Evolutionary conservation across 345 rosid genomes (phyloP), one percentile per base, ranked within the genome.

Genomic region (Salix udensis): DNA sequence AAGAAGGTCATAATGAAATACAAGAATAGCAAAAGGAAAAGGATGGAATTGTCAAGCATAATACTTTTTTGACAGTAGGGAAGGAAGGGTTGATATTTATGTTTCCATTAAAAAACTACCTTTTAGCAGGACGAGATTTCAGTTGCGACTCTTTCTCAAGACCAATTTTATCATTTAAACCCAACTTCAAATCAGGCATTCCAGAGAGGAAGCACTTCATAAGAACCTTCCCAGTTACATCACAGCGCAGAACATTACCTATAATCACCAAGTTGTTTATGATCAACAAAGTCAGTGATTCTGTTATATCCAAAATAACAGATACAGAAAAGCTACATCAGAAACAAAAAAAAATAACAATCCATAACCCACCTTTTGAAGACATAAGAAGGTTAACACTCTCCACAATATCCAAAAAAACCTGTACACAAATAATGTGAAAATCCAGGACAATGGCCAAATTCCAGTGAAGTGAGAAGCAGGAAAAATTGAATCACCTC

Each of bases 121-220:
- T 96, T 85, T 94, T 96, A 69, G 94, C 72, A 77, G 99, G 98
- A 61, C 98, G 97, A 28, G 96, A 91, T 83, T 96, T 96, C 82
- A 96, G 78, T 82, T 96, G 97, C 5, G 98, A 91, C 84, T 96
- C 99, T 82, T 95, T 95, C 87, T 95, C 98, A 31, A 95, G 97
- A 78, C 98, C 98, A 89, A 95, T 93, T 85, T 95, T 95, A 87
- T 93, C 98, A 84, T 95, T 95, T 82, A 96, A 90, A 18, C 98
- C 99, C 93, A 96, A 83, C 85, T 96, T 96, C 86, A 96, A 78
- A 88, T 96, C 99, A 83, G 98, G 99, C 99, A 96, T 96, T 87
- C 98, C 99, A 72, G 97, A 94, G 68, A 96, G 96, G 83, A 96
- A 94, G 83, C 99, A 96, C 87, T 96, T 96, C 99, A 96, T 94